Percentiles rank a stretch among this genome's conserved stretches.
These are phyloP conservation scores for Amauroascus verrucosus DNA, from an alignment of 2,329 filamentous ascomycete species.

Conservation along the genomic window DNA sequence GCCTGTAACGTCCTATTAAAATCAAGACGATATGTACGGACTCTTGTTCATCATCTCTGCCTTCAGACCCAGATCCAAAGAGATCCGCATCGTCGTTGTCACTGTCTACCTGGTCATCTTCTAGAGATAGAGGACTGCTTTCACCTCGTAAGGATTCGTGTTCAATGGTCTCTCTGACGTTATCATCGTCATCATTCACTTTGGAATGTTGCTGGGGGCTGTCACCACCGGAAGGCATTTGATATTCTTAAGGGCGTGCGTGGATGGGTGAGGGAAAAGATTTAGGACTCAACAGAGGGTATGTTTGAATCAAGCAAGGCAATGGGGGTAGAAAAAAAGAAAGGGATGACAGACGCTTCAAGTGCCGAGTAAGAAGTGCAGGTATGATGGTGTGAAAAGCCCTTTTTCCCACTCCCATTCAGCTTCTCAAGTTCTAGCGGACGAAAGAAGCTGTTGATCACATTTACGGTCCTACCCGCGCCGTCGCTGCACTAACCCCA, in stretches of 20 bases:
- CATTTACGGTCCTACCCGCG: background rate
- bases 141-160: slow-evolving; percentile 19
- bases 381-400: background rate
- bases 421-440: too few relatives aligned
- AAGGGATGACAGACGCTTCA: background rate
- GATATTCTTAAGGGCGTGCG: background rate
- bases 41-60: slow-evolving; percentile 19
- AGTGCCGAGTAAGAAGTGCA: background rate
- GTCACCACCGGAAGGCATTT: slow-evolving; percentile 13
- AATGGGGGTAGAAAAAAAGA: background rate
- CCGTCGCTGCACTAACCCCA: slow-evolving; percentile 1
- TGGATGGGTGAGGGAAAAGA: background rate
- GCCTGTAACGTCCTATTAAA: background rate
- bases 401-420: background rate
- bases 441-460: background rate
- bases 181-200: slow-evolving; percentile 8
- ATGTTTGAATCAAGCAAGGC: background rate
- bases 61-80: slow-evolving; percentile 40
- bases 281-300: background rate
- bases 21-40: slow-evolving; percentile 4
- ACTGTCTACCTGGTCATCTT: slow-evolving; percentile 14
- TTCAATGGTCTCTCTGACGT: slow-evolving; percentile 10
- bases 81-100: slow-evolving; percentile 34
- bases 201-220: slow-evolving; percentile 2
- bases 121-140: slow-evolving; percentile 15